phyloP scores from a whole-genome alignment of 495 filamentous ascomycete species.

The Penicillium paradoxum region DNA sequence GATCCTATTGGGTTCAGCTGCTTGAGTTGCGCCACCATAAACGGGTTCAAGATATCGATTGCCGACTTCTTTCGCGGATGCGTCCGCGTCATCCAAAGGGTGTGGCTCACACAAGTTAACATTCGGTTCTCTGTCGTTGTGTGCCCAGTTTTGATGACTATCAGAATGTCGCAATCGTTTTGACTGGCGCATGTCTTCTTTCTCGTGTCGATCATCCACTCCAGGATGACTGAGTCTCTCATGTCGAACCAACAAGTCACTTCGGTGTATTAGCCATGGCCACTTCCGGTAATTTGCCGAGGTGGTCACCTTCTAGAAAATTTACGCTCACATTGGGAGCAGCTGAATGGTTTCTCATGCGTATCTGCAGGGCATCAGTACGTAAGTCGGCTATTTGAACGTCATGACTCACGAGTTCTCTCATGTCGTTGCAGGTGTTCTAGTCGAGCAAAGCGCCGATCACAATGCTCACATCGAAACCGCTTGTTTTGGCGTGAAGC shows the following conservation, averaged over 20 bases:
- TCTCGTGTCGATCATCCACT: background rate
- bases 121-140: background rate
- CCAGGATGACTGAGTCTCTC: background rate
- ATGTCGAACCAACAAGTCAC: background rate
- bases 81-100: background rate
- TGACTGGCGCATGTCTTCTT: background rate
- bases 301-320: background rate
- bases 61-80: background rate
- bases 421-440: background rate
- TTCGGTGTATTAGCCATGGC: background rate
- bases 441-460: background rate
- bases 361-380: background rate
- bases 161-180: background rate
- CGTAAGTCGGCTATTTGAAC: background rate
- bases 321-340: background rate
- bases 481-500: background rate
- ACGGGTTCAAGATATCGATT: background rate
- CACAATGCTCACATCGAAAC: background rate
- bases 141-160: background rate
- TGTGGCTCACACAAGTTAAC: background rate
- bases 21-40: background rate
- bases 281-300: no score
- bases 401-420: background rate
- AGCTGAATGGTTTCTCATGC: background rate
- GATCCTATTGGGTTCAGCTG: background rate